A percentile compares a stretch with the other conserved stretches of the same genome.
Conservation (phyloP, 73 alveolate genomes). For the Blepharisma japonicum region DNA sequence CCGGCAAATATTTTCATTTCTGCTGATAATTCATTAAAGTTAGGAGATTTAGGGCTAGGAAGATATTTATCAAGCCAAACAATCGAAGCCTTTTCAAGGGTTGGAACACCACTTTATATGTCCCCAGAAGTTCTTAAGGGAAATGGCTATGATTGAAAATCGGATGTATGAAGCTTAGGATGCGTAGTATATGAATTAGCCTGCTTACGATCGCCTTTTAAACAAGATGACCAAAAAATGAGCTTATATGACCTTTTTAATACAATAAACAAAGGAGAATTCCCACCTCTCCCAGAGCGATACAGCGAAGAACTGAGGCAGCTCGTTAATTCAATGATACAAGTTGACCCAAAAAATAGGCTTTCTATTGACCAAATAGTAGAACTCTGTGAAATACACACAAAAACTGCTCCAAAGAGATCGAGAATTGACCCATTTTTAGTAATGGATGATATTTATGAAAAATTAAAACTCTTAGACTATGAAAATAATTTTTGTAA, state of each 20-base stretch:
- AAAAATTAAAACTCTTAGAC: constrained; percentile 81
- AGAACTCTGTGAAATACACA: constrained; percentile 63
- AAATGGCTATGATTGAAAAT: constrained; percentile 94
- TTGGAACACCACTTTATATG: constrained; percentile 96
- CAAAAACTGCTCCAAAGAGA: constrained; percentile 35
- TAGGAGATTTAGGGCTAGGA: constrained; percentile 97
- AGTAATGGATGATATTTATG: constrained; percentile 93
- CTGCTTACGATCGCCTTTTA: constrained; percentile 50
- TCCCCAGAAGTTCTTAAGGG: constrained; percentile 63
- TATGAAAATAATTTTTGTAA: constrained; percentile 79
- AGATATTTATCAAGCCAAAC: constrained; percentile 87
- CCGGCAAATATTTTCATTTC: constrained; percentile 95
- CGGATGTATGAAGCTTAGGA: constrained; percentile 97
- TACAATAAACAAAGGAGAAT: constrained; percentile 85
- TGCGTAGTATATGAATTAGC: constrained; percentile 93
- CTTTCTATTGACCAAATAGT: constrained; percentile 67
- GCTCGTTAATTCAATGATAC: constrained; percentile 71
- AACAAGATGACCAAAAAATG: constrained; percentile 79
- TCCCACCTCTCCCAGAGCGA: constrained; percentile 56
- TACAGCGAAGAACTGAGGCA: constrained; percentile 67
- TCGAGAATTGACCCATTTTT: constrained; percentile 74
- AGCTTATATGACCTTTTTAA: constrained; percentile 86
- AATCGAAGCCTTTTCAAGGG: constrained; percentile 91
- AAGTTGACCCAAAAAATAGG: constrained; percentile 88
- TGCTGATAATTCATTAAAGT: constrained; percentile 78